These are phyloP conservation scores for Fusarium sp. DNA, from an alignment of 2,329 filamentous ascomycete genomes.

Conservation along the genomic window DNA sequence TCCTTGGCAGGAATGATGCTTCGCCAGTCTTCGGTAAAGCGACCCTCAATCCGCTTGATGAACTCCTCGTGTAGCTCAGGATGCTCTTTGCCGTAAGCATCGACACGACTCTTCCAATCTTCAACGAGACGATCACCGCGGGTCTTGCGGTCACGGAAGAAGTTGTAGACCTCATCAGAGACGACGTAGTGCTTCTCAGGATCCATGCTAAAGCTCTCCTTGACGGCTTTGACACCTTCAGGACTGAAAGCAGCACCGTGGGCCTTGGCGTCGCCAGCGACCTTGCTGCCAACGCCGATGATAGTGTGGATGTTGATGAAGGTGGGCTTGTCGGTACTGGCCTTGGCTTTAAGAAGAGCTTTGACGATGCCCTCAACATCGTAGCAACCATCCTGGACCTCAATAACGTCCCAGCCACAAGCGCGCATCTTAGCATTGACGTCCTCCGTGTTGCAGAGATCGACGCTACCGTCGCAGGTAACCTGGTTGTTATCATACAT, in stretches of 20 bases:
- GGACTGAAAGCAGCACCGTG: slow-evolving; percentile 68
- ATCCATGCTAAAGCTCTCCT: slow-evolving; percentile 49
- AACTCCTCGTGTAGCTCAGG: slow-evolving; percentile 64
- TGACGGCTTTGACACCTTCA: slow-evolving; percentile 60
- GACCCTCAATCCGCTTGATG: slow-evolving; percentile 58
- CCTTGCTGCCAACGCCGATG: slow-evolving; percentile 64
- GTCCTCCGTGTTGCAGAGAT: slow-evolving; percentile 65
- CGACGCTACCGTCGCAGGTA: slow-evolving; percentile 67
- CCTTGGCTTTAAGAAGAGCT: slow-evolving; percentile 58
- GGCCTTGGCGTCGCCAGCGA: slow-evolving; percentile 63
- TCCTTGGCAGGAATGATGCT: slow-evolving; percentile 59
- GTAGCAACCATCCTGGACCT: slow-evolving; percentile 63
- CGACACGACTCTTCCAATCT: slow-evolving; percentile 59
- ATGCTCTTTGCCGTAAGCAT: slow-evolving; percentile 56
- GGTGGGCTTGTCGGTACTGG: slow-evolving; percentile 60
- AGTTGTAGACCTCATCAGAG: slow-evolving; percentile 60
- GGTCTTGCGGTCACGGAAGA: slow-evolving; percentile 59
- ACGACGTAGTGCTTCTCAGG: slow-evolving; percentile 52
- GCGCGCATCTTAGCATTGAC: slow-evolving; percentile 68
- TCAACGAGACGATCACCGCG: slow-evolving; percentile 58
- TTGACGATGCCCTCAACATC: slow-evolving; percentile 57
- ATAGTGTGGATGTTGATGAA: slow-evolving; percentile 69
- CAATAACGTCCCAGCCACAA: slow-evolving; percentile 66
- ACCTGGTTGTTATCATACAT: slow-evolving; percentile 72
- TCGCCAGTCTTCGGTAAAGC: slow-evolving; percentile 60